These are phyloP conservation scores for Sabuloglossum arenarium DNA, from an alignment of 495 filamentous ascomycete species.

Conservation along the genomic window DNA sequence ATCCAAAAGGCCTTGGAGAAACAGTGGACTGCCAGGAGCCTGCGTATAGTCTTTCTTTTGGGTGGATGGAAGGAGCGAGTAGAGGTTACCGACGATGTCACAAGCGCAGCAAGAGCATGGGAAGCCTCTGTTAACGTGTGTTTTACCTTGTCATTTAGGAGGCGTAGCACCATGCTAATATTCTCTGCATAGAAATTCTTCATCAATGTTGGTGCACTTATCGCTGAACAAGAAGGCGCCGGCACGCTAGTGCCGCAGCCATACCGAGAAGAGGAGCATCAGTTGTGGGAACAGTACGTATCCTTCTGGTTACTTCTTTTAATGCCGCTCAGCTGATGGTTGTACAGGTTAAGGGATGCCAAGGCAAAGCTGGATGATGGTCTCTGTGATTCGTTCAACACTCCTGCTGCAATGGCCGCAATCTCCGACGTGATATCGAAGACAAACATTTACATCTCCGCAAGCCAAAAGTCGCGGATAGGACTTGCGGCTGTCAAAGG, in stretches of 20 bases:
- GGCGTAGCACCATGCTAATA: not conserved
- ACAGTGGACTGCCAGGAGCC: slow-evolving; percentile 60
- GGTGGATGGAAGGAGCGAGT: slow-evolving; percentile 79
- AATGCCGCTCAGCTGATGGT: not conserved
- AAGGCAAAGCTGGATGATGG: slow-evolving; percentile 43
- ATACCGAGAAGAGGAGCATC: not conserved
- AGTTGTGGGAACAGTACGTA: slow-evolving; percentile 17
- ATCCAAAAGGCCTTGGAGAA: slow-evolving; percentile 64
- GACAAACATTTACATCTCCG: slow-evolving; percentile 47
- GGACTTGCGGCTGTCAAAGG: slow-evolving; percentile 12
- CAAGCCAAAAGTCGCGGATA: slow-evolving; percentile 13
- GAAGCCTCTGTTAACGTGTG: slow-evolving; percentile 48
- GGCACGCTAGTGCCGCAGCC: not conserved
- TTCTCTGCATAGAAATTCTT: slow-evolving; percentile 50
- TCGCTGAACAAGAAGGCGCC: not conserved
- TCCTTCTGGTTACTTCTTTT: not conserved
- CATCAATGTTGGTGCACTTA: slow-evolving; percentile 38
- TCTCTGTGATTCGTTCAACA: slow-evolving; percentile 80
- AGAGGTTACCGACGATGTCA: slow-evolving; percentile 71
- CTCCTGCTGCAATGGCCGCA: slow-evolving; percentile 48
- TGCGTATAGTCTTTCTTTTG: slow-evolving; percentile 76
- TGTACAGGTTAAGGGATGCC: slow-evolving; percentile 14
- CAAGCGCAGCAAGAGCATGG: slow-evolving; percentile 52
- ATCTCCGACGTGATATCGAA: slow-evolving; percentile 56
- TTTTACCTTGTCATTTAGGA: slow-evolving; percentile 1